A percentile compares a stretch with the other conserved stretches of the same genome.
These are phyloP conservation scores for Penicillium sp. DNA, from an alignment of 2,329 filamentous ascomycete genomes.

Conservation along the genomic window DNA sequence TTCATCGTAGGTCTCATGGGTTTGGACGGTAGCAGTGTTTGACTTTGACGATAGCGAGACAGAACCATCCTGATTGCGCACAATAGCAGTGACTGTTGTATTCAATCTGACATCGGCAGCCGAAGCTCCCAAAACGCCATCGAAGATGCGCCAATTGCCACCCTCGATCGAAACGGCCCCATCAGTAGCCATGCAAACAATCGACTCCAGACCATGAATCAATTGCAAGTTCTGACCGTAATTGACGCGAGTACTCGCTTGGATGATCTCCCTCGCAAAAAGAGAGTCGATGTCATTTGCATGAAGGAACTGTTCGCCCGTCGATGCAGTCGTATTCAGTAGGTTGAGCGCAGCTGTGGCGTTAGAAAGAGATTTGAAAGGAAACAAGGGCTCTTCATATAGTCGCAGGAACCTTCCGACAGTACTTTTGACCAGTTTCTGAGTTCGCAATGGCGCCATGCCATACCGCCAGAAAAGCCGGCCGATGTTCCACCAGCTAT, in stretches of 20 bases:
- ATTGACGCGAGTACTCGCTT: slow-evolving; percentile 89
- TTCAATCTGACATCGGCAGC: slow-evolving; percentile 65
- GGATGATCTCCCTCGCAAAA: slow-evolving; percentile 81
- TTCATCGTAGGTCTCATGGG: slow-evolving; percentile 63
- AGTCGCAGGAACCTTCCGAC: slow-evolving; percentile 75
- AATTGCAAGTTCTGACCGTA: slow-evolving; percentile 86
- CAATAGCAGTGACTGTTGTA: slow-evolving; percentile 66
- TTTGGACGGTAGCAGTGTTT: slow-evolving; percentile 12
- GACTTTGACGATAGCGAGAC: slow-evolving; percentile 48
- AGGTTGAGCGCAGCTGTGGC: slow-evolving; percentile 69
- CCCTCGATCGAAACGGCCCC: slow-evolving; percentile 77
- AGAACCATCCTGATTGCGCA: slow-evolving; percentile 39
- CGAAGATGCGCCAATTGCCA: slow-evolving; percentile 94
- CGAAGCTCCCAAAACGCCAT: slow-evolving; percentile 71
- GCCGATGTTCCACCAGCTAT: slow-evolving; percentile 76
- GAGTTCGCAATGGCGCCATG: slow-evolving; percentile 71
- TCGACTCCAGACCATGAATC: slow-evolving; percentile 86
- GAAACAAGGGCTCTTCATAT: slow-evolving; percentile 81
- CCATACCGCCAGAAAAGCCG: slow-evolving; percentile 88
- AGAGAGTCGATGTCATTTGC: slow-evolving; percentile 65
- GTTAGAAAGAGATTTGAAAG: slow-evolving; percentile 74
- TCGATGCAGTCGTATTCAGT: slow-evolving; percentile 64
- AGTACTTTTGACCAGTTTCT: slow-evolving; percentile 70
- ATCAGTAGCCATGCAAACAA: slow-evolving; percentile 89
- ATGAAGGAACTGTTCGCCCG: slow-evolving; percentile 72